Percentiles rank a stretch among this genome's conserved stretches.
Conservation (phyloP, 305 asterid species). For the Solanum hybrid region DNA sequence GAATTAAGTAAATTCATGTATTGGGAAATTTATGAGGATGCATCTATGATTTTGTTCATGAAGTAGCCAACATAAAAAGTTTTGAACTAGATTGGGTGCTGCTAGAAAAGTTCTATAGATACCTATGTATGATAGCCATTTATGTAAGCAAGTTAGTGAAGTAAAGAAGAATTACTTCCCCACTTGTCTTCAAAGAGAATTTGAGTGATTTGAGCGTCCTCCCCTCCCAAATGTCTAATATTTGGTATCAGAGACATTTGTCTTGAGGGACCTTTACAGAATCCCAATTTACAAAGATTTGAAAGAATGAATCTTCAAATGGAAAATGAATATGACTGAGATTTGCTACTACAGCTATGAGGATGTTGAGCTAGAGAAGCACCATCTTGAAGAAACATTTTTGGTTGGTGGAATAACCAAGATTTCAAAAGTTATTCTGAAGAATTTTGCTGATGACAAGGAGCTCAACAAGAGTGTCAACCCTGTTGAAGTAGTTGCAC, state of each 20-base stretch:
- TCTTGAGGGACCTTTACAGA: neutral
- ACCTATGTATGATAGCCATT: neutral
- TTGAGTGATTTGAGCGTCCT: neutral
- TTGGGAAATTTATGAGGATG: neutral
- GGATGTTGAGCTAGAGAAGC: neutral
- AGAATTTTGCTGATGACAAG: neutral
- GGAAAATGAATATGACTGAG: neutral
- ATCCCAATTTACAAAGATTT: neutral
- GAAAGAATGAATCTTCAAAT: neutral
- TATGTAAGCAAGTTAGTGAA: neutral
- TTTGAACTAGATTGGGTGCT: neutral
- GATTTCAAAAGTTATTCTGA: neutral
- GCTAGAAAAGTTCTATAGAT: neutral
- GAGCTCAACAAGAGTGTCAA: neutral
- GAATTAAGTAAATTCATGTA: neutral
- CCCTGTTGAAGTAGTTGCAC: neutral
- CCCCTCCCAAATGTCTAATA: neutral
- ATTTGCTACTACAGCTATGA: neutral
- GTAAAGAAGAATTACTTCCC: neutral
- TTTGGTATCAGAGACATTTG: neutral
- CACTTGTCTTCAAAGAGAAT: neutral
- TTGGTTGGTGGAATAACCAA: neutral
- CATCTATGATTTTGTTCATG: neutral
- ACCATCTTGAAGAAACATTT: neutral
- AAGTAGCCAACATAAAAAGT: neutral